A percentile compares a stretch with the other conserved stretches of the same genome.
Conservation (phyloP, 371 early-diverging fungal genomes). For the Mucor saturninus region DNA sequence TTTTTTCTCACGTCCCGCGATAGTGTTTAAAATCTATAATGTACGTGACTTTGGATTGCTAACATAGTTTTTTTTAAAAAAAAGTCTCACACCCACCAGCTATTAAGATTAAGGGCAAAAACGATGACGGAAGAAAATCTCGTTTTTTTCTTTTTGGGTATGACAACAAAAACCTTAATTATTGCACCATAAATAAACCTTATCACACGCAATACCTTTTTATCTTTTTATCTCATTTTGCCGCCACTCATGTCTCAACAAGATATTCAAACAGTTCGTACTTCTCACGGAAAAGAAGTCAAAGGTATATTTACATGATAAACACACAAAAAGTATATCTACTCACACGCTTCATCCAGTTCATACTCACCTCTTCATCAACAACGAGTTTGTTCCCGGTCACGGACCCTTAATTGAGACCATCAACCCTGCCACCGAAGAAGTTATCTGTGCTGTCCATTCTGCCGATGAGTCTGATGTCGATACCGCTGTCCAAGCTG, state of each 20-base stretch:
- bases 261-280: constrained; percentile 29
- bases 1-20: no score
- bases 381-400: constrained; percentile 71
- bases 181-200: no score
- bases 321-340: no score
- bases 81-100: neutral
- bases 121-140: no score
- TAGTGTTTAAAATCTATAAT: no score
- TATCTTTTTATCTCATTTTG: no score
- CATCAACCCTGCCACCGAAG: constrained; percentile 75
- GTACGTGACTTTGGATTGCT: no score
- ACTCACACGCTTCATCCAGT: constrained; percentile 20
- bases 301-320: constrained; percentile 16
- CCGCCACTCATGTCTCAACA: constrained; percentile 15
- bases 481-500: constrained; percentile 74
- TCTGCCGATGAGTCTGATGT: constrained; percentile 76
- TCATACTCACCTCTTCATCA: constrained; percentile 72
- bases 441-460: constrained; percentile 66
- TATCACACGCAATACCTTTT: neutral
- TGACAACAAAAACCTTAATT: no score
- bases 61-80: neutral
- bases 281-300: constrained; percentile 26
- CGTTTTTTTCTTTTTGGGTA: neutral
- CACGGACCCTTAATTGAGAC: constrained; percentile 53
- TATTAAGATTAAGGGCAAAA: no score